Conservation (phyloP, 345 rosid genomes). For the Lagerstroemia speciosa region DNA sequence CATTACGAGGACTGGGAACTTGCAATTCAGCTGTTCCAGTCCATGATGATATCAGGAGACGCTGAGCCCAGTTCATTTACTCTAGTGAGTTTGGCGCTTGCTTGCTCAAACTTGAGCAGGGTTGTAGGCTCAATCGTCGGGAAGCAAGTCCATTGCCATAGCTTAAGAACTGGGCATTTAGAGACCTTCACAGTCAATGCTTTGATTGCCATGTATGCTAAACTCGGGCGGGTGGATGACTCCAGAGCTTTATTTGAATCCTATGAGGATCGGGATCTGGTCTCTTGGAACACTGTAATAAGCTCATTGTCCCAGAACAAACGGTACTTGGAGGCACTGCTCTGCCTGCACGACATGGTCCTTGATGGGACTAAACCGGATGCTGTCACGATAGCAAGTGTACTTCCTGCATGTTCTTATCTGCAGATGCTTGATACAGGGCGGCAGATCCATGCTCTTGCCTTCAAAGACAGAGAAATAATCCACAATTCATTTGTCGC, state of each 20-base stretch:
- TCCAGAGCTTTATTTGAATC: slow-evolving; percentile 34
- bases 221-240: slow-evolving; percentile 40
- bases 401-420: slow-evolving; percentile 79
- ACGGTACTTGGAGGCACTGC: slow-evolving; percentile 47
- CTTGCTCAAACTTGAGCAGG: slow-evolving; percentile 52
- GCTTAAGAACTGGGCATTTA: slow-evolving; percentile 49
- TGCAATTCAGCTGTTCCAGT: slow-evolving; percentile 52
- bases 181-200: slow-evolving; percentile 59
- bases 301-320: slow-evolving; percentile 66
- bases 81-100: slow-evolving; percentile 62
- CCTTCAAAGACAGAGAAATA: slow-evolving; percentile 51
- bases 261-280: slow-evolving; percentile 60
- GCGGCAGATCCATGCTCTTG: slow-evolving; percentile 76
- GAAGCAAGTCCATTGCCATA: slow-evolving; percentile 63
- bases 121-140: slow-evolving; percentile 47
- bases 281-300: slow-evolving; percentile 75
- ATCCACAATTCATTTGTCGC: slow-evolving; percentile 73
- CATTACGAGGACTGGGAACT: slow-evolving; percentile 57
- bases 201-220: slow-evolving; percentile 80
- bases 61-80: slow-evolving; percentile 76
- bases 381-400: slow-evolving; percentile 70
- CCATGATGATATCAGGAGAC: slow-evolving; percentile 55
- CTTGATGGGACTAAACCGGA: slow-evolving; percentile 54
- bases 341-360: slow-evolving; percentile 44
- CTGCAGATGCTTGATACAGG: slow-evolving; percentile 54